These are phyloP conservation scores for Oryza glumipatula DNA, from an alignment of 176 grass and related monocot species.

Conservation along the genomic window DNA sequence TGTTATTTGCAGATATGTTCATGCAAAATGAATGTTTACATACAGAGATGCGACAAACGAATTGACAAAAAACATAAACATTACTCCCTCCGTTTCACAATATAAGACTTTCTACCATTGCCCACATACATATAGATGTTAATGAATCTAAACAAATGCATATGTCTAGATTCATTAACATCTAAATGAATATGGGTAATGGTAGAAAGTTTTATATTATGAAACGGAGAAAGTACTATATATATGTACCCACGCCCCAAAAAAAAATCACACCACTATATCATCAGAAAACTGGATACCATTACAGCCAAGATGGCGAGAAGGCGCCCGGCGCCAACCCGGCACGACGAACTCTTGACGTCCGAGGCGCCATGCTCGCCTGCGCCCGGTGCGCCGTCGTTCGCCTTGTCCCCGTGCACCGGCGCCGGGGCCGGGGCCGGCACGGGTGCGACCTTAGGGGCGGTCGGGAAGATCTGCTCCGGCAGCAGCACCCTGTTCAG, in stretches of 20 bases:
- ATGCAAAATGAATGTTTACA: not conserved
- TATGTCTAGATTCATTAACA: too few species aligned
- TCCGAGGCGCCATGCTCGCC: not conserved
- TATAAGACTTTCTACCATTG: too few species aligned
- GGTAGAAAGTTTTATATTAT: too few species aligned
- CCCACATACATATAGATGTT: too few species aligned
- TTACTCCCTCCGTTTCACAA: too few species aligned
- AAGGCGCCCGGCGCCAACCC: not conserved
- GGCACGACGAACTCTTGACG: constrained; percentile 26
- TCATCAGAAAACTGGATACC: not conserved
- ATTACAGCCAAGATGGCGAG: not conserved
- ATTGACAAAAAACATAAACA: not conserved
- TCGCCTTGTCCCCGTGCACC: not conserved
- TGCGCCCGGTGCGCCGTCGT: not conserved
- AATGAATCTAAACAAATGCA: too few species aligned
- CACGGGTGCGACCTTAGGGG: constrained; percentile 40
- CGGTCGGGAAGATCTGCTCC: constrained; percentile 45
- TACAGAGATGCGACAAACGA: constrained; percentile 1
- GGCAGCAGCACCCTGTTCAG: constrained; percentile 50
- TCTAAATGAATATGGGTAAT: too few species aligned
- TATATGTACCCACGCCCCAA: not conserved
- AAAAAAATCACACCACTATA: not conserved
- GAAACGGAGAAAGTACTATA: too few species aligned
- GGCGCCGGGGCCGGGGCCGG: constrained; percentile 22
- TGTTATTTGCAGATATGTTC: not conserved